Conservation (phyloP, 1,284 basidiomycete genomes). For the Moesziomyces parantarcticus region DNA sequence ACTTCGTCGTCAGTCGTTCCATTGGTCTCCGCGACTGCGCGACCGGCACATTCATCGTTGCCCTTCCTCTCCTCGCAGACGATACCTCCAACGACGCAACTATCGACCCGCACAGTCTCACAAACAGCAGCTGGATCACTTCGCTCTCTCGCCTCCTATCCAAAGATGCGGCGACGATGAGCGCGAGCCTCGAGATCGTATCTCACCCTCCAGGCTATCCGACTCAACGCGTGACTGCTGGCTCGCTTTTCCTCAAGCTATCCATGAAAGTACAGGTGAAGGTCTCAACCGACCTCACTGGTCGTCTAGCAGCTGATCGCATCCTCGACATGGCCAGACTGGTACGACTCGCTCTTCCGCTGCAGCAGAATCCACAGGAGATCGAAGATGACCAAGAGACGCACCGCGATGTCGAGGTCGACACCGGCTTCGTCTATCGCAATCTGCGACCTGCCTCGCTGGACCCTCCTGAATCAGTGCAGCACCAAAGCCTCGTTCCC, state of each 20-base stretch:
- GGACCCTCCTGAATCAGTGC: conserved; percentile 22
- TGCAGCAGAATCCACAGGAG: neutral
- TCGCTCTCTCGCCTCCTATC: conserved; percentile 5
- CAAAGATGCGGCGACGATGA: conserved; percentile 3
- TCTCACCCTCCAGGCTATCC: conserved; percentile 16
- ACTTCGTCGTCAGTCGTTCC: conserved; percentile 15
- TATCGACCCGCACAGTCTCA: conserved; percentile 14
- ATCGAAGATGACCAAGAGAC: too few relatives aligned
- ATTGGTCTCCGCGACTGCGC: conserved; percentile 6
- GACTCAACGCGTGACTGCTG: conserved; percentile 15
- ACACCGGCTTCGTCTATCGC: conserved; percentile 50
- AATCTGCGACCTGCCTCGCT: conserved; percentile 37
- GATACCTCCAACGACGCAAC: neutral
- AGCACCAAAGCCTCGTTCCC: conserved; percentile 50
- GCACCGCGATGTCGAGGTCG: conserved; percentile 6
- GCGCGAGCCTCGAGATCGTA: conserved; percentile 4
- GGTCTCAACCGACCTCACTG: conserved; percentile 3
- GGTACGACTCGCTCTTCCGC: conserved; percentile 32
- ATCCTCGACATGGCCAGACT: conserved; percentile 37
- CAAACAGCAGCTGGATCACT: conserved; percentile 38
- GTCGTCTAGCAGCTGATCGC: conserved; percentile 3
- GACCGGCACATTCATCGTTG: conserved; percentile 4
- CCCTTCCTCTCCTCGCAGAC: conserved; percentile 18
- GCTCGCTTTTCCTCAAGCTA: conserved; percentile 37
- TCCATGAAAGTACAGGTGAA: conserved; percentile 6